These are phyloP conservation scores for Erysimum cheiranthoides DNA, from an alignment of 345 rosid species.

Conservation along the genomic window DNA sequence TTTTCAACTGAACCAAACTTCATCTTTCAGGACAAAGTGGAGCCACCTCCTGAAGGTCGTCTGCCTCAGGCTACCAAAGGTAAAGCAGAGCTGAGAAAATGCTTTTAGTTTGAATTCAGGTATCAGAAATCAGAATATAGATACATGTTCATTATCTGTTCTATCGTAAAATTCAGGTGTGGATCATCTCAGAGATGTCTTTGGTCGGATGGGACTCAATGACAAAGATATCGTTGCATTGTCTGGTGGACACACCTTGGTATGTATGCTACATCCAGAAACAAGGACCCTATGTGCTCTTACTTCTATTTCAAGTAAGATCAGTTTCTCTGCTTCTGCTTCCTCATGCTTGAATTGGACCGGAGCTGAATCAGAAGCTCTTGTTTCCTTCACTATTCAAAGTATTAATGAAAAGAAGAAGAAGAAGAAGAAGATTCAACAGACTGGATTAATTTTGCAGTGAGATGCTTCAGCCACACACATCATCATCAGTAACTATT, in stretches of 20 bases:
- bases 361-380: too few species aligned
- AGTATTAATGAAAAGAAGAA: too few species aligned
- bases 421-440: too few species aligned
- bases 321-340: too few species aligned
- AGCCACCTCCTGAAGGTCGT: constrained; percentile 90
- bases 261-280: constrained; percentile 31
- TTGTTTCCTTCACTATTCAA: too few species aligned
- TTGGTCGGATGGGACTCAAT: constrained; percentile 85
- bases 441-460: too few species aligned
- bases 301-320: too few species aligned
- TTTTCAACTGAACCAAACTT: neutral
- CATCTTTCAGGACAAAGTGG: constrained; percentile 69
- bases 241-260: constrained; percentile 94
- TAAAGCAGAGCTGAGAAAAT: constrained; percentile 7
- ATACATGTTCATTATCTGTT: neutral
- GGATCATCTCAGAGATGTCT: constrained; percentile 79
- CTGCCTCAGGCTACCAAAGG: constrained; percentile 88
- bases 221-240: constrained; percentile 86
- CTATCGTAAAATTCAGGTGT: constrained; percentile 53
- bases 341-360: too few species aligned
- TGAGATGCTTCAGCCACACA: too few species aligned
- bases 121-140: neutral
- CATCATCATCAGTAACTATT: too few species aligned
- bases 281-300: neutral
- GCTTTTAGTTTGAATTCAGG: neutral